These are phyloP conservation scores for Wickerhamiella vanderwaltii DNA, from an alignment of 805 yeast species.

Conservation along the genomic window DNA sequence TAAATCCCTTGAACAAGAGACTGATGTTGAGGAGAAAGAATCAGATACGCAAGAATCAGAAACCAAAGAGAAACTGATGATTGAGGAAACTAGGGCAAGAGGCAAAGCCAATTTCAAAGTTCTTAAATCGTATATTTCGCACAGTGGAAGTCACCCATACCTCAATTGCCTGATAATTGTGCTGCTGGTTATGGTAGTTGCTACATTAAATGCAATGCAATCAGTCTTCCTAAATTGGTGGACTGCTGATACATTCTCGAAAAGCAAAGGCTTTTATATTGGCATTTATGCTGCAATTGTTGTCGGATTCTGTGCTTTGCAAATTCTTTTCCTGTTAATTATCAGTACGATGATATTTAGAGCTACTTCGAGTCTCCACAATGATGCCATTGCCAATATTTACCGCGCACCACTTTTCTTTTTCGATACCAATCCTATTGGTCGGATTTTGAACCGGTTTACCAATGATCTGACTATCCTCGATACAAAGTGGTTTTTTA, in stretches of 20 bases:
- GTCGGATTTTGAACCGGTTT: constrained; percentile 72
- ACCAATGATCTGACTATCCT: constrained; percentile 77
- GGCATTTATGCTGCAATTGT: constrained; percentile 46
- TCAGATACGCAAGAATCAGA: constrained; percentile 12
- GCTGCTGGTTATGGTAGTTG: constrained; percentile 29
- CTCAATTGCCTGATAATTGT: neutral
- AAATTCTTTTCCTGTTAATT: constrained; percentile 6
- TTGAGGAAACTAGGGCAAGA: neutral
- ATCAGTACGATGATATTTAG: constrained; percentile 35
- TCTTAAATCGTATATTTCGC: neutral
- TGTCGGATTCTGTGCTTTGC: constrained; percentile 33
- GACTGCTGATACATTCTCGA: constrained; percentile 45
- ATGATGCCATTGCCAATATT: constrained; percentile 25
- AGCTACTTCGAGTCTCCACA: constrained; percentile 40
- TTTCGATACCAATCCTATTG: constrained; percentile 79
- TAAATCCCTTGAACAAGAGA: neutral
- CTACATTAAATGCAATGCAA: constrained; percentile 33
- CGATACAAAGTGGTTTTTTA: constrained; percentile 68
- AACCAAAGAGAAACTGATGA: constrained; percentile 2
- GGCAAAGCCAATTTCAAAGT: neutral
- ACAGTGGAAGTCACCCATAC: neutral
- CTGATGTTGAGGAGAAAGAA: constrained; percentile 15
- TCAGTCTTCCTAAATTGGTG: constrained; percentile 54
- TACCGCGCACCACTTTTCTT: constrained; percentile 71
- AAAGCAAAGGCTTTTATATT: constrained; percentile 47